Evolutionary conservation across 1,139 yeast species (phyloP).

Genomic region (Hemisphaericaspora lyxosophila): DNA sequence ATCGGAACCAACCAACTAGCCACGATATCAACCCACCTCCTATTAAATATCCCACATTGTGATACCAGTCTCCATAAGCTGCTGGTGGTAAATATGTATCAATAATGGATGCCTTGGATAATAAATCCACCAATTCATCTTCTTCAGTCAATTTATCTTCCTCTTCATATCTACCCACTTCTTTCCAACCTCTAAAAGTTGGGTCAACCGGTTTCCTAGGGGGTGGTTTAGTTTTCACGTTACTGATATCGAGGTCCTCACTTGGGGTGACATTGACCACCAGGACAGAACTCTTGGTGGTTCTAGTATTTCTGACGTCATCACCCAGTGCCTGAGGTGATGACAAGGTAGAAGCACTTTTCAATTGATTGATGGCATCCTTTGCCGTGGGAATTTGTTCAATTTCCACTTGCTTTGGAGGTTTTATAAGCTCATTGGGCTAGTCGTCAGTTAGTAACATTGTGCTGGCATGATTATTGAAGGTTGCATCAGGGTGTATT

Average conservation of each 20-base stretch:
- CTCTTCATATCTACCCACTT: constrained; percentile 83
- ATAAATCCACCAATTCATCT: constrained; percentile 68
- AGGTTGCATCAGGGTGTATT: no score
- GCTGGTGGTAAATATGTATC: constrained; percentile 70
- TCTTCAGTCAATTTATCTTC: constrained; percentile 62
- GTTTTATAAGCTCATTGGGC: constrained; percentile 13
- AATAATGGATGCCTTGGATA: constrained; percentile 65
- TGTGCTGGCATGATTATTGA: no score
- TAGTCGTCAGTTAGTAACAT: constrained; percentile 1
- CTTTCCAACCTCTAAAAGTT: constrained; percentile 88
- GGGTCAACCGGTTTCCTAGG: constrained; percentile 61
- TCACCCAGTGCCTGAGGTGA: neutral
- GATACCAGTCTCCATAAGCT: constrained; percentile 94
- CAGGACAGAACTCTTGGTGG: neutral
- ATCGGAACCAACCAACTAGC: constrained; percentile 73
- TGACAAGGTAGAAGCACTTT: neutral
- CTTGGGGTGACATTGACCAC: constrained; percentile 21
- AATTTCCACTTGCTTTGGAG: constrained; percentile 13
- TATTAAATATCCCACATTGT: constrained; percentile 69
- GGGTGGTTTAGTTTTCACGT: constrained; percentile 39
- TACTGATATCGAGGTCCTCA: constrained; percentile 35
- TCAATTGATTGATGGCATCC: constrained; percentile 6
- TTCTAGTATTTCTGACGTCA: neutral
- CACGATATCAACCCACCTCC: constrained; percentile 72
- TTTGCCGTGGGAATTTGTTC: constrained; percentile 10